Evolutionary conservation across 1,139 yeast genomes (phyloP), one percentile per base, ranked within the genome.

Genomic region (Magnusiomyces magnusii): DNA sequence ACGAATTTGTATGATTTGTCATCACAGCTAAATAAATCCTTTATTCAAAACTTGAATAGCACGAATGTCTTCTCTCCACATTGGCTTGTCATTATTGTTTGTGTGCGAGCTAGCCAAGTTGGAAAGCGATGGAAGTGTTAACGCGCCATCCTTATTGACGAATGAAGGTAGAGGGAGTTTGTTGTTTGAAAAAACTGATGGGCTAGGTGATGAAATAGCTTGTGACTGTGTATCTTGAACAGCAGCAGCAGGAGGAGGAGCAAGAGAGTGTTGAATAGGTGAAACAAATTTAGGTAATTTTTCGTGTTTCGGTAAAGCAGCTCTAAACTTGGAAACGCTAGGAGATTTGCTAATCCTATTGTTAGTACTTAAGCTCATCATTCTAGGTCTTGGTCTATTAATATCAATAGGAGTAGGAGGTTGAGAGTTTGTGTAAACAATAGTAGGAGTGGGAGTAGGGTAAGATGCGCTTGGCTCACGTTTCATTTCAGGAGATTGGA

Each of bases 21-120:
- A 31, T 31, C 36, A 31, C 13, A 9, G 7, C 13, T 60, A 55
- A 36, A 60, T 62, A 49, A 68, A 66, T 31, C 68, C 64, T 53
- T 64, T 60, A 57, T 71, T 71, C 49, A 71, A 65, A 17, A 67
- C 72, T 54, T 68, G 67, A 47, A 70, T 68, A 27, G 72, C 72
- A 9, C 73, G 61, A 25, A 64, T 64, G 56, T 70, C 73, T 58
- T 70, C 73, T 34, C 68, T 66, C 67, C 70, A 70, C 21, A 63
- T 56, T 68, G 39, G 17, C 24, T 50, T 50, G 13, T 50, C 39
- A 17, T 31, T 31, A 13, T 17, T 39, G 17, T 9, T 28, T 2
- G 53, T 15, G 31, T 28, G 41, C 2, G 36, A 28, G 24, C 41
- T 31, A 3, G 24, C 17, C 9, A 50, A 31, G 5, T 25, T 15